Conservation (phyloP, 2,329 filamentous ascomycete species). For the Epichloe brachyelytri region DNA sequence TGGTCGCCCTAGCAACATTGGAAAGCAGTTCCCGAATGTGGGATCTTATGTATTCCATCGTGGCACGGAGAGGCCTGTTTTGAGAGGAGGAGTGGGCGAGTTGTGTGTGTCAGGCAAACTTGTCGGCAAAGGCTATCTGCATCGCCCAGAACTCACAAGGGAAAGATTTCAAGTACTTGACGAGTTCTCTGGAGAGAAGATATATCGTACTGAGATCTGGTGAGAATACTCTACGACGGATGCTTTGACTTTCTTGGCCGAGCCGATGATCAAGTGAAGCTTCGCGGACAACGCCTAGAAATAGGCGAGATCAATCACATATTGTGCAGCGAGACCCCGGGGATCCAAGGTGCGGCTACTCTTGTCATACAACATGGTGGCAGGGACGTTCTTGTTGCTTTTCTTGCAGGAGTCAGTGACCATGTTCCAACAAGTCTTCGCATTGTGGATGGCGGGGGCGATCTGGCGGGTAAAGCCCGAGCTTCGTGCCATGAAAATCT, state of each 20-base stretch:
- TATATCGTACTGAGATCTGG: conserved; percentile 84
- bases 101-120: conserved; percentile 78
- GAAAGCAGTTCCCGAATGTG: conserved; percentile 75
- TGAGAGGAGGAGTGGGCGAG: conserved; percentile 72
- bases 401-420: conserved; percentile 32
- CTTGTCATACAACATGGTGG: conserved; percentile 61
- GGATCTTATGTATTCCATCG: conserved; percentile 67
- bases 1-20: conserved; percentile 79
- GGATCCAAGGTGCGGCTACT: conserved; percentile 59
- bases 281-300: conserved; percentile 79
- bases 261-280: conserved; percentile 83
- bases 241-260: conserved; percentile 81
- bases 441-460: conserved; percentile 18
- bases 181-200: conserved; percentile 36
- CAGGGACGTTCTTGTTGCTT: conserved; percentile 76
- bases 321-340: conserved; percentile 47
- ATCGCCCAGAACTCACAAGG: conserved; percentile 60
- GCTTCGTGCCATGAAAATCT: conserved; percentile 56
- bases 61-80: conserved; percentile 55
- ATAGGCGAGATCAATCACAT: conserved; percentile 84
- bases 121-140: conserved; percentile 82
- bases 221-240: conserved; percentile 65
- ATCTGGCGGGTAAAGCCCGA: conserved; percentile 34
- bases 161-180: conserved; percentile 61
- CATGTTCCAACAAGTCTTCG: conserved; percentile 7